Percentiles rank a stretch among this genome's conserved stretches.
phyloP scores from a whole-genome alignment of 1,284 basidiomycete species.

The Phellopilus nigrolimitatus region DNA sequence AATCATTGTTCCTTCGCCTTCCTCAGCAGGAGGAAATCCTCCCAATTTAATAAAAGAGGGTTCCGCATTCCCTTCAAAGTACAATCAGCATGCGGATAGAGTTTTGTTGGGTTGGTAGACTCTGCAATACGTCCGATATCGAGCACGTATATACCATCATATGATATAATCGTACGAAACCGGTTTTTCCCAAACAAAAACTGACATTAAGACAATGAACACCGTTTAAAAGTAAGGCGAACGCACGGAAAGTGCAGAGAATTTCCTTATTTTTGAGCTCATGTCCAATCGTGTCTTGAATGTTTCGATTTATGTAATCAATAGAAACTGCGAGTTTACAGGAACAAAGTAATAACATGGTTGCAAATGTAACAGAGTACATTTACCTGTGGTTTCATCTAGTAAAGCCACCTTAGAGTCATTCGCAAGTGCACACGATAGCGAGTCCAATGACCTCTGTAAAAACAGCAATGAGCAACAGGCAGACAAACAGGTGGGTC shows the following conservation, averaged over 20 bases:
- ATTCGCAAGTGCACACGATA: conserved; percentile 79
- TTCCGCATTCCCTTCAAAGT: conserved; percentile 75
- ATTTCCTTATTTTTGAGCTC: conserved; percentile 81
- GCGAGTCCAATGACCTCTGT: conserved; percentile 73
- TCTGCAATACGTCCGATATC: conserved; percentile 64
- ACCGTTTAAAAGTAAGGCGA: conserved; percentile 10
- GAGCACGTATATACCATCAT: conserved; percentile 74
- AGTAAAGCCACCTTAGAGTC: conserved; percentile 73
- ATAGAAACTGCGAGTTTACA: conserved; percentile 50
- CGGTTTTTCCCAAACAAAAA: conserved; percentile 49
- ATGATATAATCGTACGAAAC: conserved; percentile 69
- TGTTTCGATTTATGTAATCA: conserved; percentile 79
- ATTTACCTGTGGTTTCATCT: conserved; percentile 64
- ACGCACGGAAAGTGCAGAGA: conserved; percentile 72
- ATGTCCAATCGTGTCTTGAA: conserved; percentile 80
- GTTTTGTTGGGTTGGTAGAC: conserved; percentile 67
- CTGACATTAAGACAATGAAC: background rate
- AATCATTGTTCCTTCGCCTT: conserved; percentile 25
- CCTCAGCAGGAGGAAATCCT: conserved; percentile 50
- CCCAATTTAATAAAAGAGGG: conserved; percentile 61
- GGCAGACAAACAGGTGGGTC: conserved; percentile 77
- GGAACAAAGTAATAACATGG: conserved; percentile 8
- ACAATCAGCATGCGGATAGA: conserved; percentile 52
- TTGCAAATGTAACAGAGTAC: background rate
- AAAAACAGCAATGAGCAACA: conserved; percentile 19